phyloP scores from a whole-genome alignment of 2,329 filamentous ascomycete genomes.

The Aureobasidium sp. region DNA sequence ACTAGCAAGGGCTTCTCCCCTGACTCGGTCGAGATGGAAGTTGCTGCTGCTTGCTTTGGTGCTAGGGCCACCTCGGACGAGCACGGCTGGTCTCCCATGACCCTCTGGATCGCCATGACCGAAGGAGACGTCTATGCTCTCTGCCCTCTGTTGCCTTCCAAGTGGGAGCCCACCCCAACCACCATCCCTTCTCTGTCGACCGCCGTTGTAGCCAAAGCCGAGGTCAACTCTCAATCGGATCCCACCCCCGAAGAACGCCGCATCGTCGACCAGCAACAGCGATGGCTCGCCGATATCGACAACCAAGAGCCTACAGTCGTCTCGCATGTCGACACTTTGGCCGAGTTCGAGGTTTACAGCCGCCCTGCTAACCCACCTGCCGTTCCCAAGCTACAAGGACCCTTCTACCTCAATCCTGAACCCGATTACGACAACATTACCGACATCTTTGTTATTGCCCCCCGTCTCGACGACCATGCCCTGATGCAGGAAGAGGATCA shows the following conservation, averaged over 20 bases:
- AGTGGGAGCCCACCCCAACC: constrained; percentile 66
- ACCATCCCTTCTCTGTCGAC: constrained; percentile 76
- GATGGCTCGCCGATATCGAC: constrained; percentile 51
- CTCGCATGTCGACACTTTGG: constrained; percentile 32
- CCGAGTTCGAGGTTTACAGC: constrained; percentile 45
- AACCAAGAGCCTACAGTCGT: constrained; percentile 42
- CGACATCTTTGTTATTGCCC: constrained; percentile 52
- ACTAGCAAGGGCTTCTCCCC: constrained; percentile 78
- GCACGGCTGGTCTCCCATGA: constrained; percentile 84
- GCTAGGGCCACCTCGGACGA: constrained; percentile 46
- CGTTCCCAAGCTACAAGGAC: constrained; percentile 54
- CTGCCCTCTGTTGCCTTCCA: constrained; percentile 78
- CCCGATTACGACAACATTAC: constrained; percentile 49
- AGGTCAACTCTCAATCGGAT: constrained; percentile 32
- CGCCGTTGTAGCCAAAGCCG: constrained; percentile 66
- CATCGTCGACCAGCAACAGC: constrained; percentile 45
- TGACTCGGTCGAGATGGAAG: constrained; percentile 87
- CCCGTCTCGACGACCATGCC: constrained; percentile 44
- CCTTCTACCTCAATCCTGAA: constrained; percentile 47
- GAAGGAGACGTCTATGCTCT: constrained; percentile 89
- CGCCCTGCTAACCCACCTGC: constrained; percentile 47
- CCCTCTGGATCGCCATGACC: constrained; percentile 91
- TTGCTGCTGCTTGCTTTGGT: constrained; percentile 83
- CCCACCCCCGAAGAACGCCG: constrained; percentile 39
- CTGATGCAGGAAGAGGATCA: constrained; percentile 45